A percentile compares a stretch with the other conserved stretches of the same genome.
Conservation (phyloP, 139 green algal genomes). For the Chlorella ohadii region DNA sequence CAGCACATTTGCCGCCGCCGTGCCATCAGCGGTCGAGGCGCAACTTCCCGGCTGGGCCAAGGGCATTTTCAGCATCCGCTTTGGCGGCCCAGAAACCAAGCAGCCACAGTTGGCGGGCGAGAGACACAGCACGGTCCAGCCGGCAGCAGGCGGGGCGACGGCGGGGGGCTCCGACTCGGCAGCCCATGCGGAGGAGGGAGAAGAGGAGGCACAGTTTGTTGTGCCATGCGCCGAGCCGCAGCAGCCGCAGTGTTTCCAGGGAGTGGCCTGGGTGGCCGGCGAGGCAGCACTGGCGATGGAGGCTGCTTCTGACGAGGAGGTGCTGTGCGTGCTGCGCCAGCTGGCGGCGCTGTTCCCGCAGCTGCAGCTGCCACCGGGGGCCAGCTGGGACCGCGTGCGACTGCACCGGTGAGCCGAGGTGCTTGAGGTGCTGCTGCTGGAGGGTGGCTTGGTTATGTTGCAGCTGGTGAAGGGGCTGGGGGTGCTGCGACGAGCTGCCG, state of each 20-base stretch:
- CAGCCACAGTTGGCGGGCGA: background rate
- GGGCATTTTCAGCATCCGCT: slow-evolving; percentile 32
- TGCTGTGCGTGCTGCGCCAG: slow-evolving; percentile 13
- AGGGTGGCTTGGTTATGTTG: background rate
- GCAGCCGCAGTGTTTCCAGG: slow-evolving; percentile 4
- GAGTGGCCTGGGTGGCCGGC: slow-evolving; percentile 11
- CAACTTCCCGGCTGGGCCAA: slow-evolving; percentile 1
- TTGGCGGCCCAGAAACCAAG: slow-evolving; percentile 45
- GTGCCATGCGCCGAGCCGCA: background rate
- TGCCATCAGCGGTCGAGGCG: background rate
- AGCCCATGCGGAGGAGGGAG: background rate
- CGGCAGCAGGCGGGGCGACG: background rate
- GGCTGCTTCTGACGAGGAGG: slow-evolving; percentile 12
- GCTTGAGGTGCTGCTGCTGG: background rate
- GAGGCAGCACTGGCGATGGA: slow-evolving; percentile 26
- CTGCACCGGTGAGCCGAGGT: slow-evolving; percentile 5
- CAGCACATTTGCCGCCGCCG: background rate
- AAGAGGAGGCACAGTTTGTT: background rate
- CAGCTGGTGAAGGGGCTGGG: background rate
- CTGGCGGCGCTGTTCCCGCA: background rate
- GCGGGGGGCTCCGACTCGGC: background rate
- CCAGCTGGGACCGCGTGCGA: slow-evolving; percentile 9
- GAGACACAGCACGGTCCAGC: background rate
- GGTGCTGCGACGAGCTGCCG: too few relatives aligned
- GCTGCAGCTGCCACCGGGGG: slow-evolving; percentile 3